Evolutionary conservation across 768 basidiomycete genomes (phyloP), one percentile per base, ranked within the genome.

Genomic region (Tylopilus subfusipes): DNA sequence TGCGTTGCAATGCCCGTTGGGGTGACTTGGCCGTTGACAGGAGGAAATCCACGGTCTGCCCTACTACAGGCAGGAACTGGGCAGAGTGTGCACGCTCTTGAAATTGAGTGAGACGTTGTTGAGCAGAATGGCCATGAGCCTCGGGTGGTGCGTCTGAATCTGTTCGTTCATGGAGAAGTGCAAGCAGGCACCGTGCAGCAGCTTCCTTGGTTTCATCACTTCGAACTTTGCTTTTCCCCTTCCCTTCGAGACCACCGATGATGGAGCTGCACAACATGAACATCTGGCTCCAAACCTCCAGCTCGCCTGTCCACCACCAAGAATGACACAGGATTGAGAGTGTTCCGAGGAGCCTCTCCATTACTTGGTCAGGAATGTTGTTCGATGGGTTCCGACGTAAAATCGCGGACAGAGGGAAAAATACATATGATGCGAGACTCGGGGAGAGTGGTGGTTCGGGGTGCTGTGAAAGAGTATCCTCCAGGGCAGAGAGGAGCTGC

Each of bases 251-350:
- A 14, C 82, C 80, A 19, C 84, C 84, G 7, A 90, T 68, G 30
- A 88, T 75, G 16, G 85, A 80, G 33, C 82, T 80, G 58, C 78
- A 86, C 16, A 92, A 74, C 76, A 85, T 87, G 68, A 95, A 90
- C 24, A 93, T 73, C 63, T 97, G 93, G 64, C 88, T 85, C 93
- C 93, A 95, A 25, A 83, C 70, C 50, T 76, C 75, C 34, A 81
- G 46, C 43, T 91, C 90, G 65, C 86, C 85, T 19, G 76, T 75
- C 88, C 89, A 90, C 90, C 92, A 94, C 86, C 90, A 92, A n/a
- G 76, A 73, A 19, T 83, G 78, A 58, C 80, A 83, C 24, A 98
- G 75, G 2, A 79, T 61, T 3, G 73, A 66, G 29, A 96, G 73
- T 13, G 81, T 73, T 24, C 75, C 62, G 54, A 97, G 75, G 21